Percentiles rank a stretch among this genome's conserved stretches.
Evolutionary conservation across 2,329 filamentous ascomycete species (phyloP).

Genomic region (Bipolaris oryzae): DNA sequence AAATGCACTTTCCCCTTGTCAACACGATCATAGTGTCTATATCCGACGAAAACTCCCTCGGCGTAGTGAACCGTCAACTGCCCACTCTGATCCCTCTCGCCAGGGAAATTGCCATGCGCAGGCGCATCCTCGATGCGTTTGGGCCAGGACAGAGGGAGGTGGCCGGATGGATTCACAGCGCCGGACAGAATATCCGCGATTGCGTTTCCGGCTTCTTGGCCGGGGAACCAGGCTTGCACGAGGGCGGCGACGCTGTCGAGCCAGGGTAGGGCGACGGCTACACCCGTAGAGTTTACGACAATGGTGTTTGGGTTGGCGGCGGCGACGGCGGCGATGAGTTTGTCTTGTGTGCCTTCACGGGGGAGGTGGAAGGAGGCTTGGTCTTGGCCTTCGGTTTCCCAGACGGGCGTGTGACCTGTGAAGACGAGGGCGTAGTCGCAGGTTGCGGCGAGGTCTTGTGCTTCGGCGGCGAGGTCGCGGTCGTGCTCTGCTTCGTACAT

Average conservation of each 20-base stretch:
- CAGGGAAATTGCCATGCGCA: constrained; percentile 48
- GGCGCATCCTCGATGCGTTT: constrained; percentile 44
- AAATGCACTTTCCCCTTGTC: constrained; percentile 56
- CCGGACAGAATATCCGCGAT: constrained; percentile 52
- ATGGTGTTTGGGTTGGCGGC: constrained; percentile 71
- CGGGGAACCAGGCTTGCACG: constrained; percentile 51
- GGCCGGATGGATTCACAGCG: constrained; percentile 48
- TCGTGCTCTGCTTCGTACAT: constrained; percentile 41
- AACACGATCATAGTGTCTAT: constrained; percentile 66
- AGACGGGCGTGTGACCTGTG: constrained; percentile 44
- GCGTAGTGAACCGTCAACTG: constrained; percentile 67
- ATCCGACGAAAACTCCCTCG: constrained; percentile 62
- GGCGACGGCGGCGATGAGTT: constrained; percentile 68
- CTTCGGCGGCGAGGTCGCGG: constrained; percentile 33
- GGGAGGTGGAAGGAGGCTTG: constrained; percentile 62
- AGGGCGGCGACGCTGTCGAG: constrained; percentile 53
- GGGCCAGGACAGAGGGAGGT: constrained; percentile 50
- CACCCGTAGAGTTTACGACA: constrained; percentile 79
- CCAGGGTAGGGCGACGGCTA: constrained; percentile 75
- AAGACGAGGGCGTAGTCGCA: constrained; percentile 42
- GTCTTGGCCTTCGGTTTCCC: constrained; percentile 66
- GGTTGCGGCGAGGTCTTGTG: constrained; percentile 33
- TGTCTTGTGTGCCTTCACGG: constrained; percentile 61
- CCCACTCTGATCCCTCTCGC: constrained; percentile 49
- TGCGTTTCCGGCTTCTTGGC: constrained; percentile 51